Conservation (phyloP, 371 early-diverging fungal species). For the Blakeslea trispora region DNA sequence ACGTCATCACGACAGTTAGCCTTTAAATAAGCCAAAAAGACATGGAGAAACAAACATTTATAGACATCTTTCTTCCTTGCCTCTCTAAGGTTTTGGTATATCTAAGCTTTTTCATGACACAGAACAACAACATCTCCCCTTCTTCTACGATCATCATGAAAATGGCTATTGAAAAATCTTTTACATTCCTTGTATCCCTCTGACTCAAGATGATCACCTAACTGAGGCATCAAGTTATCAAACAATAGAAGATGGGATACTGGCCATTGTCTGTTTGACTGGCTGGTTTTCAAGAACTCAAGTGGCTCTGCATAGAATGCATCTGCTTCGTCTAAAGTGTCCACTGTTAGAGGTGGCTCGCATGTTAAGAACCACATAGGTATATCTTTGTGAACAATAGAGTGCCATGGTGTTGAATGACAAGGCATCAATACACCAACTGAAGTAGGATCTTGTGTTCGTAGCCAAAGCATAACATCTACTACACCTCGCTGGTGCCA, state of each 20-base stretch:
- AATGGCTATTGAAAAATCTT: constrained; percentile 89
- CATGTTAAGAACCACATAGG: constrained; percentile 88
- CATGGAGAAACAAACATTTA: too few species aligned
- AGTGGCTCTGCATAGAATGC: constrained; percentile 76
- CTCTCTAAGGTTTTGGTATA: too few species aligned
- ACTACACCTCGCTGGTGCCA: constrained; percentile 94
- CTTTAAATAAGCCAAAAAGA: too few species aligned
- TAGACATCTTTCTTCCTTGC: too few species aligned
- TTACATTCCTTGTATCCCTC: constrained; percentile 56
- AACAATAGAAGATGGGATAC: constrained; percentile 69
- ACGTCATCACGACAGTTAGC: too few species aligned
- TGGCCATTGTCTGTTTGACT: constrained; percentile 38
- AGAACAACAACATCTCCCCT: constrained; percentile 82
- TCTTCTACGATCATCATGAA: constrained; percentile 79
- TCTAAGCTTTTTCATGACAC: constrained; percentile 13
- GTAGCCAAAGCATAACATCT: constrained; percentile 77
- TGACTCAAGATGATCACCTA: constrained; percentile 12
- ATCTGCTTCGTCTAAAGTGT: constrained; percentile 78
- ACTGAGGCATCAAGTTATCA: constrained; percentile 46
- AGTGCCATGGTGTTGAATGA: constrained; percentile 92
- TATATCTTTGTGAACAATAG: constrained; percentile 61
- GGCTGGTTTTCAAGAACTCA: constrained; percentile 49
- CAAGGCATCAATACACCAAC: constrained; percentile 87
- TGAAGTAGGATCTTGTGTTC: constrained; percentile 40
- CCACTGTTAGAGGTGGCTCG: constrained; percentile 75